Evolutionary conservation across 352 stramenopile genomes (phyloP), one percentile per base, ranked within the genome.

Genomic region (Lagenidium giganteum): DNA sequence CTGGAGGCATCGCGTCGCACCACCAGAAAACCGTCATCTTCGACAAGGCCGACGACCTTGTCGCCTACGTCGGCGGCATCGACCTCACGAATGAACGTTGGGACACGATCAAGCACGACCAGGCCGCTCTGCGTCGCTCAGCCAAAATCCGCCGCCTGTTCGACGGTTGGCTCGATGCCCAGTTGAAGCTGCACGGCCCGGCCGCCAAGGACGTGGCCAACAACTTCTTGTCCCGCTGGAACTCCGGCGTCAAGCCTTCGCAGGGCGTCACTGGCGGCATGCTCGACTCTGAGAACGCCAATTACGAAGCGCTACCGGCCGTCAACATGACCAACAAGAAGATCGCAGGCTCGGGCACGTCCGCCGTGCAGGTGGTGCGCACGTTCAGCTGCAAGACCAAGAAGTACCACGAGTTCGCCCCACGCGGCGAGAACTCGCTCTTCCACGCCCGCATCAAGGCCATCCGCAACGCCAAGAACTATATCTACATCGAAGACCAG

Each of bases 401-500:
- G 35, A 59, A 42, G 31, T 84, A 83, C 39, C 52, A 75, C 12
- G 52, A 69, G 9, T 81, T 87, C 27, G 72, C 75, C 0, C 75
- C 75, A 1, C 36, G 43, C 2, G 65, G 75, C n/a, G 75, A 84
- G 25, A 34, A 50, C 5, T 79, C 75, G 25, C 44, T 82, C 14
- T 65, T 80, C 36, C 42, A 67, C 3, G 49, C 66, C 8, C 66
- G 66, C 11, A 47, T 84, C 43, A 80, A 84, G 44, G 71, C 64
- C 11, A 70, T 82, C 26, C 47, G 51, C 18, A 70, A 64, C 30
- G 71, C 71, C 3, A 70, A 70, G 43, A 84, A 82, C 51, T 84
- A 64, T 34, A 71, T 84, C 25, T 84, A 80, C 57, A 73, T 84
- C 18, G 68, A 84, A 30, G 71, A 84, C 43, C 71, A 84, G 55